Evolutionary conservation across 2,329 filamentous ascomycete species (phyloP).

Genomic region (Paecilomyces fulvus): DNA sequence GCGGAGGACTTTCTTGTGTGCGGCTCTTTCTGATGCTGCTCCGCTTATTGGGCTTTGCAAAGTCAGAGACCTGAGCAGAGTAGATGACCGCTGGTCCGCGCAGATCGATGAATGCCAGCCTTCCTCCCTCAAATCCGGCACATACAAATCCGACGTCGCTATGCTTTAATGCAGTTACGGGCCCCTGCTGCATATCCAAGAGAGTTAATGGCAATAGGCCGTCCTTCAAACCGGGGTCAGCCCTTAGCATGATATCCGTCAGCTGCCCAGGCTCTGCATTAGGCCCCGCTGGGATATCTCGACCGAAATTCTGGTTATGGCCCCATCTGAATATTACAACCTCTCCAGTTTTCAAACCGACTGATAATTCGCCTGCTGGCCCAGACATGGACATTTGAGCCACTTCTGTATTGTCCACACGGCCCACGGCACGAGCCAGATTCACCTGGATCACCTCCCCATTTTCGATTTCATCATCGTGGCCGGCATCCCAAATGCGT

Average conservation of each 20-base stretch:
- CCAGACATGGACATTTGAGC: slow-evolving; percentile 71
- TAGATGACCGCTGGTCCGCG: slow-evolving; percentile 80
- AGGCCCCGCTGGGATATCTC: slow-evolving; percentile 46
- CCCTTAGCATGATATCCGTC: slow-evolving; percentile 63
- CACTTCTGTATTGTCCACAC: slow-evolving; percentile 69
- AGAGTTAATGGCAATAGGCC: slow-evolving; percentile 72
- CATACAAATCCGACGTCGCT: slow-evolving; percentile 93
- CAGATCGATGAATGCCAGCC: slow-evolving; percentile 74
- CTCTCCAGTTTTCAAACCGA: slow-evolving; percentile 76
- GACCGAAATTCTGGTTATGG: slow-evolving; percentile 64
- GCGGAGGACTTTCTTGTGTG: slow-evolving; percentile 38
- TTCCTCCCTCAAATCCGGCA: slow-evolving; percentile 74
- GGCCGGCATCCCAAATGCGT: slow-evolving; percentile 86
- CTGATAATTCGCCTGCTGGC: slow-evolving; percentile 75
- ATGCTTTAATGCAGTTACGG: slow-evolving; percentile 69
- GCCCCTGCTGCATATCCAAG: slow-evolving; percentile 74
- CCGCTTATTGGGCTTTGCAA: slow-evolving; percentile 68
- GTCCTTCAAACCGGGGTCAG: slow-evolving; percentile 66
- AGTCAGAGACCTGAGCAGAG: slow-evolving; percentile 61
- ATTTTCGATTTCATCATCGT: slow-evolving; percentile 91
- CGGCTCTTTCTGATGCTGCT: slow-evolving; percentile 58
- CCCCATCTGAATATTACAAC: slow-evolving; percentile 81
- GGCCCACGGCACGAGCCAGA: slow-evolving; percentile 69
- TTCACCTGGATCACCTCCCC: slow-evolving; percentile 73
- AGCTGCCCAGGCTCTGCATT: slow-evolving; percentile 60